Evolutionary conservation across 495 filamentous ascomycete species (phyloP).

Genomic region (Oidiodendron maius): DNA sequence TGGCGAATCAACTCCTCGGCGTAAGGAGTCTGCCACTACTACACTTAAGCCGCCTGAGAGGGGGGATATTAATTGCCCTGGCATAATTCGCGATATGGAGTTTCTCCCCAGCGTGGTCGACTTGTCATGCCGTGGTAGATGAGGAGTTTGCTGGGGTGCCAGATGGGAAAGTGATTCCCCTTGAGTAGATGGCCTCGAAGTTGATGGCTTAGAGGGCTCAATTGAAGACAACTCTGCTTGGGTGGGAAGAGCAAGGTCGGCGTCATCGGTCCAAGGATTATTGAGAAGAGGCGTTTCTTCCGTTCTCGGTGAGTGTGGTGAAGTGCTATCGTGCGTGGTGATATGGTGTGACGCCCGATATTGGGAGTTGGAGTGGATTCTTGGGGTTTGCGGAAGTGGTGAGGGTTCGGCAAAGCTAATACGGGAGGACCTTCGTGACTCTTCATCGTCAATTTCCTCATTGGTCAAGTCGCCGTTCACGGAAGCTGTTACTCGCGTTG

Average conservation of each 20-base stretch:
- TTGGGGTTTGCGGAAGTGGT: slow-evolving; percentile 7
- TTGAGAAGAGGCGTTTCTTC: slow-evolving; percentile 17
- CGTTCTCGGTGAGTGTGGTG: not conserved
- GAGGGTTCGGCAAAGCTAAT: slow-evolving; percentile 17
- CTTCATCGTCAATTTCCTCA: slow-evolving; percentile 7
- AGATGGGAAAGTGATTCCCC: slow-evolving; percentile 20
- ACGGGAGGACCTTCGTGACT: slow-evolving; percentile 17
- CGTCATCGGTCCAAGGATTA: slow-evolving; percentile 20
- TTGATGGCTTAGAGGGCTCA: slow-evolving; percentile 9
- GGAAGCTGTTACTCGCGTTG: not conserved
- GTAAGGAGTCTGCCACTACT: slow-evolving; percentile 56
- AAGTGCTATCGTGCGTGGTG: slow-evolving; percentile 1
- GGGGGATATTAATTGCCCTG: slow-evolving; percentile 42
- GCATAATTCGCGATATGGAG: slow-evolving; percentile 27
- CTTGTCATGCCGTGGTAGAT: slow-evolving; percentile 15
- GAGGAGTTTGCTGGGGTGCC: slow-evolving; percentile 11
- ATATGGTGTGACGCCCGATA: slow-evolving; percentile 10
- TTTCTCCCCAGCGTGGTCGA: slow-evolving; percentile 19
- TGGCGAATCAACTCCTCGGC: slow-evolving; percentile 37
- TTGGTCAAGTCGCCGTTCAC: slow-evolving; percentile 3
- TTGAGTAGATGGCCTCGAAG: slow-evolving; percentile 10
- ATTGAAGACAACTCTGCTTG: slow-evolving; percentile 13
- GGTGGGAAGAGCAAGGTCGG: slow-evolving; percentile 9
- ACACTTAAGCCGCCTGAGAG: slow-evolving; percentile 51
- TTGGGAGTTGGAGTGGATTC: slow-evolving; percentile 14